Percentiles rank a stretch among this genome's conserved stretches.
Evolutionary conservation across 176 grass and related monocot species (phyloP).

Genomic region (Paspalum notatum): DNA sequence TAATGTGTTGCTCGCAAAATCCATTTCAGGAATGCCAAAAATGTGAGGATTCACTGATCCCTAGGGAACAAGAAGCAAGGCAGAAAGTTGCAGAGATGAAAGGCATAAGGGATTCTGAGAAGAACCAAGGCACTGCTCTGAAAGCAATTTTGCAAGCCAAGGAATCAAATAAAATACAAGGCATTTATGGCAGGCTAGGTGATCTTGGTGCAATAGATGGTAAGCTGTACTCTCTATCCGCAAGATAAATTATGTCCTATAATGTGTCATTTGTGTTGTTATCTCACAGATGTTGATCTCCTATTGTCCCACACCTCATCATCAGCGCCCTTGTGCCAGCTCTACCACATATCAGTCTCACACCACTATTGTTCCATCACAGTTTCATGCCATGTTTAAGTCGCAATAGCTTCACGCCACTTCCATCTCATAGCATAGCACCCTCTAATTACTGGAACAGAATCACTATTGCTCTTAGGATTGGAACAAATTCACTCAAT

Average conservation of each 20-base stretch:
- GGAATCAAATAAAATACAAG: conserved; percentile 91
- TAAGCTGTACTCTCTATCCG: conserved; percentile 45
- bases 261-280: neutral
- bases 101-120: conserved; percentile 74
- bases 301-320: too few species aligned
- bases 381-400: too few species aligned
- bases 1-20: conserved; percentile 30
- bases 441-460: too few species aligned
- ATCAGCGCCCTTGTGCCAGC: too few species aligned
- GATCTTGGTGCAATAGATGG: conserved; percentile 94
- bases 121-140: conserved; percentile 70
- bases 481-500: too few species aligned
- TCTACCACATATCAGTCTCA: too few species aligned
- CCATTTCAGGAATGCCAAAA: conserved; percentile 70
- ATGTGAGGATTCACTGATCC: conserved; percentile 73
- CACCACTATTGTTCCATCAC: too few species aligned
- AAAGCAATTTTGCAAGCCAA: conserved; percentile 93
- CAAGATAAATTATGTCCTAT: conserved; percentile 4
- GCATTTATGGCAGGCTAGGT: conserved; percentile 92
- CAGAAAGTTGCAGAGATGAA: conserved; percentile 85
- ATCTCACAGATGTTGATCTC: too few species aligned
- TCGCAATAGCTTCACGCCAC: too few species aligned
- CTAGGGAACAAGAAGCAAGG: conserved; percentile 79
- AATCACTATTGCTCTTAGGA: too few species aligned
- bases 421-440: too few species aligned